Base-by-base conservation (phyloP, 345 rosid genomes). In the Rhodamnia rubescens region DNA sequence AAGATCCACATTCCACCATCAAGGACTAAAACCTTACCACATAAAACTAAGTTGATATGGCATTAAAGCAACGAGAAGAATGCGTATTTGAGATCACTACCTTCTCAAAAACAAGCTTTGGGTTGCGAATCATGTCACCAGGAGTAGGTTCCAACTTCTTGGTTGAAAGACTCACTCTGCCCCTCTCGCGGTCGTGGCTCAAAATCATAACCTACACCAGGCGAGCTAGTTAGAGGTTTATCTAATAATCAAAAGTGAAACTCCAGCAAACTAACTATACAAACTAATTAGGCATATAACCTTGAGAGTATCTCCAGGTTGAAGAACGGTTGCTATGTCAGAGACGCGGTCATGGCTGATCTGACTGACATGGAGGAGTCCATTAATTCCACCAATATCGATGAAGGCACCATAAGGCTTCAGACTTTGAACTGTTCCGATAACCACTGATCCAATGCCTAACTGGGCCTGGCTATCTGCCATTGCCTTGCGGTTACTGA, bases 131-230 rank as follows among this genome's bases (percentile, higher is more conserved):
- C 99, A 97, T 97, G 89, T 97, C 98, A 69, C 98, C 98, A 2
- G 99, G 99, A 83, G 99, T 97, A 26, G 99, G 99, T 87, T 97
- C 98, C 69, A 97, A 87, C 90, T 97, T 97, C 93, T 97, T 97
- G 44, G 99, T 97, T 59, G 98, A 95, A 87, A 96, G 96, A 92
- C 99, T 96, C 87, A 97, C 98, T 88, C 98, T 89, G 87, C 98
- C 98, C 89, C 98, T 93, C 89, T 93, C 99, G 29, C 98, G 98
- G 92, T 97, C 98, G 78, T 96, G 98, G 94, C 98, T 97, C 88
- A 97, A 83, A 86, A 97, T 94, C 99, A 97, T 97, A 87, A 96
- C 98, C 98, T 96, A 85, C 83, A 69, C 24, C 13, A 69, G 47
- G 80, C 0, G 26, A 69, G 80, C 4, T 69, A 9, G 26, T 69